Evolutionary conservation across 805 yeast species (phyloP), one percentile per base, ranked within the genome.

Genomic region (Monosporozyma aquatica): DNA sequence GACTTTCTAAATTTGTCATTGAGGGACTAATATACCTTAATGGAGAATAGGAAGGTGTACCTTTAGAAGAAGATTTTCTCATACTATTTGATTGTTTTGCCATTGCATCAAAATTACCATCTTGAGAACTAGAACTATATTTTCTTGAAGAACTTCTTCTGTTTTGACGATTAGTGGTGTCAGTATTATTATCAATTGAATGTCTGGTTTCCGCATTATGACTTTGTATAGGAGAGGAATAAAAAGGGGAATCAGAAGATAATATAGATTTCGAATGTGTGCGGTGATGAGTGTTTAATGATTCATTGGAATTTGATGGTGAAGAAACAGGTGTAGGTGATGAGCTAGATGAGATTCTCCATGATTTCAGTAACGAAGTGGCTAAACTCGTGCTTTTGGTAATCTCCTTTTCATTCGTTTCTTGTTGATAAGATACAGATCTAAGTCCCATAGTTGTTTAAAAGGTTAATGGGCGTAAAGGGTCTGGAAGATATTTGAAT

Each of bases 61-160:
- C 22, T 14, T 47, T 47, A 1, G 50, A 45, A 3, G 56, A 45
- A 27, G 43, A 11, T 8, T 28, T 43, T n/a, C 52, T 47, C 26
- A 43, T 48, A 5, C 54, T 44, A 13, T 51, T 44, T 9, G 50
- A 33, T 30, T 58, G 56, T 37, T 47, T 58, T 10, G 55, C 45
- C 53, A 55, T 55, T 3, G 63, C 59, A 35, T 58, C 61, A 30
- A 52, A 52, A 37, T 57, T 58, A 8, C 58, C 59, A 41, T 50
- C 48, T 21, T 46, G 34, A 4, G 41, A 30, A 18, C 24, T 33
- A 3, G 22, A 13, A 18, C 41, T 30, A 20, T 43, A 23, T 28
- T 13, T 13, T 36, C 48, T 14, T 20, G 28, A 22, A 36, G 34
- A 11, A 28, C 17, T n/a, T 27, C 25, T 13, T 29, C 28, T 28